A percentile compares a stretch with the other conserved stretches of the same genome.
Evolutionary conservation across 2,329 filamentous ascomycete species (phyloP).

Genomic region (Cladophialophora carrionii): DNA sequence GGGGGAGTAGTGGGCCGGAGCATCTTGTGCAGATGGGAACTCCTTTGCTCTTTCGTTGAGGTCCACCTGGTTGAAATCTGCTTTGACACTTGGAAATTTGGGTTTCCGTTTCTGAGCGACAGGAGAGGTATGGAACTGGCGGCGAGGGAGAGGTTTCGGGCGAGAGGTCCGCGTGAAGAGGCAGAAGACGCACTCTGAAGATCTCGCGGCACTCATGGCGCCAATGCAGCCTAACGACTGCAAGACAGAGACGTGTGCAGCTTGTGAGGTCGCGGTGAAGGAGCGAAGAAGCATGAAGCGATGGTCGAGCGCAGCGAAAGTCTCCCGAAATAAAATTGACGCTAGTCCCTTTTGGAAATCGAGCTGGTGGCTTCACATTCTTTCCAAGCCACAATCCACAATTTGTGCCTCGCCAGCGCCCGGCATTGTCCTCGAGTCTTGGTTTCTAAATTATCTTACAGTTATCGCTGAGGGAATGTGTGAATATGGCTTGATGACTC

Average conservation of each 20-base stretch:
- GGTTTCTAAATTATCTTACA: not conserved
- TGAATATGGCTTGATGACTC: not conserved
- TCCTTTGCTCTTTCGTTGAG: conserved; percentile 25
- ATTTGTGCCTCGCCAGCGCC: not conserved
- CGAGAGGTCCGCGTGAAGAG: conserved; percentile 50
- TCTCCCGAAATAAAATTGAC: conserved; percentile 1
- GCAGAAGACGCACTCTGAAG: conserved; percentile 57
- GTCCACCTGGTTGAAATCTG: conserved; percentile 41
- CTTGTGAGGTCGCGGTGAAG: conserved; percentile 8
- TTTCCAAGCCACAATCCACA: not conserved
- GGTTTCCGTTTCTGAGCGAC: conserved; percentile 45
- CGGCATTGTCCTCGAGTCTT: not conserved
- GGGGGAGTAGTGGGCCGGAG: conserved; percentile 67
- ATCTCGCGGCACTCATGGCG: conserved; percentile 55
- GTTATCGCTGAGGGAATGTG: not conserved
- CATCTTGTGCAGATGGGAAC: conserved; percentile 24
- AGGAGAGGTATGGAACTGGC: conserved; percentile 54
- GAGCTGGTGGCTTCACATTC: conserved; percentile 18
- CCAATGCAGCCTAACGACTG: conserved; percentile 22
- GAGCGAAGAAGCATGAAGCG: conserved; percentile 2
- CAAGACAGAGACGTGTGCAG: not conserved
- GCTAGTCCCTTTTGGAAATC: conserved; percentile 19
- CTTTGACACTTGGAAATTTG: conserved; percentile 47
- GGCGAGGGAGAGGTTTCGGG: conserved; percentile 50
- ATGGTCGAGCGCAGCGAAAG: conserved; percentile 2